Percentiles rank a stretch among this genome's conserved stretches.
These are phyloP conservation scores for Vaccinium vitisidaea DNA, from an alignment of 148 eudicot genomes.

Conservation along the genomic window DNA sequence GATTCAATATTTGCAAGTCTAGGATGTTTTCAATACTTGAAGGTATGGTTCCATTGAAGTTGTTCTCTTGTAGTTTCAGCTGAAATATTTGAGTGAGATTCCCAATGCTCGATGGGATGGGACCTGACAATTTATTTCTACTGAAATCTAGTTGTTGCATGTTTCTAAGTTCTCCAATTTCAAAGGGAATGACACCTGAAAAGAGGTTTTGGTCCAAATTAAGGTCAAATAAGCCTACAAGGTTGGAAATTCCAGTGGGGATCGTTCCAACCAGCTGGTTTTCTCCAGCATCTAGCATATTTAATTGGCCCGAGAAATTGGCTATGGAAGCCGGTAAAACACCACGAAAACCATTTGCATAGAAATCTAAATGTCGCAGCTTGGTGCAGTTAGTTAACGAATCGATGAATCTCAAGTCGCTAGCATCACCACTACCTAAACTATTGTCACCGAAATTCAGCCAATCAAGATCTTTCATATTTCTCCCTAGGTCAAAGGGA, in stretches of 20 bases:
- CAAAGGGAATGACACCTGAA: conserved; percentile 20
- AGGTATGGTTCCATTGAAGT: conserved; percentile 23
- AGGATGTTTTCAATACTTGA: conserved; percentile 13
- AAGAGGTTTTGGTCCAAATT: not conserved
- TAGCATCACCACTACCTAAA: not conserved
- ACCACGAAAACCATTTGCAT: conserved; percentile 12
- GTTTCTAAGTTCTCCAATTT: conserved; percentile 20
- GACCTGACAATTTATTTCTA: conserved; percentile 12
- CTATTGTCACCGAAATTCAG: not conserved
- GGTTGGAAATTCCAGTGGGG: conserved; percentile 9
- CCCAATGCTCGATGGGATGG: conserved; percentile 12
- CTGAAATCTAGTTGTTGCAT: not conserved
- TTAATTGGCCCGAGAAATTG: conserved; percentile 16
- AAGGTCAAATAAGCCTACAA: not conserved
- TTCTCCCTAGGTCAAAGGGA: conserved; percentile 2
- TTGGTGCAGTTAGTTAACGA: not conserved
- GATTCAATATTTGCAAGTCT: conserved; percentile 9
- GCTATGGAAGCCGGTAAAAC: conserved; percentile 13
- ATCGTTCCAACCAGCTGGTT: conserved; percentile 10
- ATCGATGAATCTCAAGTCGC: not conserved
- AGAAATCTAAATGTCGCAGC: not conserved
- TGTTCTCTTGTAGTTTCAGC: not conserved
- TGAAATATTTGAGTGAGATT: conserved; percentile 16
- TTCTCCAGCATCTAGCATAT: not conserved
- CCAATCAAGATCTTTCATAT: not conserved